Percentiles rank a stretch among this genome's conserved stretches.
Evolutionary conservation across 2,329 filamentous ascomycete genomes (phyloP).

Genomic region (Teratosphaeriaceae sp.): DNA sequence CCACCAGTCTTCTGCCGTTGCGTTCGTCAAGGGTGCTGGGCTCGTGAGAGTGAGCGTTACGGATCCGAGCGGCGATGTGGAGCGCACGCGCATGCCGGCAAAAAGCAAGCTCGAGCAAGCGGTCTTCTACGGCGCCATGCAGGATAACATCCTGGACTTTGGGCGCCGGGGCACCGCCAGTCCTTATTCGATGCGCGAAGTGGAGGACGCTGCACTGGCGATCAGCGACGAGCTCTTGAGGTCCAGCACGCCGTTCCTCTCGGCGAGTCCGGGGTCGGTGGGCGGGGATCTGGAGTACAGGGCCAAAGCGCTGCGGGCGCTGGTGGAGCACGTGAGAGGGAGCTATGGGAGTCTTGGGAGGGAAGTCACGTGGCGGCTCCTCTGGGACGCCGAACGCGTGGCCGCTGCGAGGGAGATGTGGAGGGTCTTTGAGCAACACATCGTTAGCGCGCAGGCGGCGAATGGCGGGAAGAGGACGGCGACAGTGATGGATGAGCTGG

Average conservation of each 20-base stretch:
- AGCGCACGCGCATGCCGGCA: constrained; percentile 55
- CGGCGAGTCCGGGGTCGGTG: constrained; percentile 62
- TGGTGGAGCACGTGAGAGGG: constrained; percentile 64
- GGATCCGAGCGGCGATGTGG: constrained; percentile 55
- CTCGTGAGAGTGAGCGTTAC: constrained; percentile 49
- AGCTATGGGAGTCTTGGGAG: constrained; percentile 60
- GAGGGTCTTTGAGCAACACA: constrained; percentile 68
- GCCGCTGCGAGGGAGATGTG: constrained; percentile 73
- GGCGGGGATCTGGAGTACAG: constrained; percentile 74
- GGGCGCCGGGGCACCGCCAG: constrained; percentile 56
- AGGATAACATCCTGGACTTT: constrained; percentile 77
- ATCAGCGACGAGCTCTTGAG: constrained; percentile 77
- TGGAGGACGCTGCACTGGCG: constrained; percentile 67
- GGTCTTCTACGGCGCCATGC: constrained; percentile 78
- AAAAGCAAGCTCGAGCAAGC: constrained; percentile 91
- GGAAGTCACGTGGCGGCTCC: constrained; percentile 65
- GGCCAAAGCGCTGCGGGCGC: constrained; percentile 63
- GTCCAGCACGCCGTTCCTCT: constrained; percentile 68
- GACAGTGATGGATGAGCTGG: constrained; percentile 66
- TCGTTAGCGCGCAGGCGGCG: constrained; percentile 37
- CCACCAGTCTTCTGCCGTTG: constrained; percentile 34
- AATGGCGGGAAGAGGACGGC: constrained; percentile 58
- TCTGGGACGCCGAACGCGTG: constrained; percentile 90
- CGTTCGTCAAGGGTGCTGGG: constrained; percentile 53
- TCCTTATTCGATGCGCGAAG: constrained; percentile 61